Evolutionary conservation across 345 rosid genomes (phyloP).

Genomic region (Dimocarpus longan): DNA sequence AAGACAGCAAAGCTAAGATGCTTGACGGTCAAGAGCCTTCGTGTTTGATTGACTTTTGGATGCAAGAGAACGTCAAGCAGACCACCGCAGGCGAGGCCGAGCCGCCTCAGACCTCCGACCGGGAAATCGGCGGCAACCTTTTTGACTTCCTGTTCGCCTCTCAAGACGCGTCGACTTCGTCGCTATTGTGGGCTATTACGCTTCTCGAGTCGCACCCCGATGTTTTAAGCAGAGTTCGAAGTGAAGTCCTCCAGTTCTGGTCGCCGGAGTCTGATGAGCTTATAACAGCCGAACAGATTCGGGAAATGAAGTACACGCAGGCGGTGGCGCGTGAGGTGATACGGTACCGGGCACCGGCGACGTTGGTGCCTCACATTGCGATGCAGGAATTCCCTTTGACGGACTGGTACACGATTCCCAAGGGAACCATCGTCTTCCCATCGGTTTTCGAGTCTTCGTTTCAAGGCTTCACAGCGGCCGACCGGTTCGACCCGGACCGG

Average conservation of each 20-base stretch:
- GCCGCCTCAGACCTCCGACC: slow-evolving; percentile 49
- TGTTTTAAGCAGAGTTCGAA: slow-evolving; percentile 58
- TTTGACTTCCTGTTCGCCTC: slow-evolving; percentile 88
- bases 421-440: slow-evolving; percentile 81
- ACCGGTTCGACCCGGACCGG: slow-evolving; percentile 80
- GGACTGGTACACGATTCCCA: slow-evolving; percentile 68
- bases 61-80: slow-evolving; percentile 61
- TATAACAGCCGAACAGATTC: slow-evolving; percentile 60
- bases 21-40: slow-evolving; percentile 53
- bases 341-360: slow-evolving; percentile 77
- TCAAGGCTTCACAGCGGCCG: slow-evolving; percentile 71
- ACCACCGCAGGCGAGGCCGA: slow-evolving; percentile 30
- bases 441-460: slow-evolving; percentile 83
- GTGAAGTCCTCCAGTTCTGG: slow-evolving; percentile 69
- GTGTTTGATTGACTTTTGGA: slow-evolving; percentile 82
- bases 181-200: slow-evolving; percentile 79
- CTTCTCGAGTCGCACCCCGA: slow-evolving; percentile 77
- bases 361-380: slow-evolving; percentile 86
- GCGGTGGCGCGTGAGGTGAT: slow-evolving; percentile 89
- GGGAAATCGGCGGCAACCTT: slow-evolving; percentile 65
- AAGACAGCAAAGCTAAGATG: slow-evolving; percentile 58
- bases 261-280: slow-evolving; percentile 61
- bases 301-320: slow-evolving; percentile 80
- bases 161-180: slow-evolving; percentile 90
- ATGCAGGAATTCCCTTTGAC: slow-evolving; percentile 62